phyloP scores from a whole-genome alignment of 331 rosid species.

The Phaseolus coccineus region DNA sequence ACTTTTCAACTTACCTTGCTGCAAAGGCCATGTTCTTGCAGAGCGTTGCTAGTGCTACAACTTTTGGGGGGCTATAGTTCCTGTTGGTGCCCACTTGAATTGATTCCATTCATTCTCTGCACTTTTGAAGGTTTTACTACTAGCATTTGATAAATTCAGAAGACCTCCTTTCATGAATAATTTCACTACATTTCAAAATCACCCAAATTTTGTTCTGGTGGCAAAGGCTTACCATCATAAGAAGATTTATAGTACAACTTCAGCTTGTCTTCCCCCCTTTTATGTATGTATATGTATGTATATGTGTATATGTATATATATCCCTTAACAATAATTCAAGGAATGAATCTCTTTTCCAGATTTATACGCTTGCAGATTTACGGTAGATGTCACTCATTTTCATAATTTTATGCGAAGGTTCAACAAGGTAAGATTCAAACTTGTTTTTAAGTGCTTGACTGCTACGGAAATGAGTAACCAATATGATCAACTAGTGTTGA shows the following conservation, averaged over 20 bases:
- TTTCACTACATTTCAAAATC: slow-evolving; percentile 11
- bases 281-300: too few species aligned
- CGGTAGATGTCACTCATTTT: neutral
- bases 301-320: too few species aligned
- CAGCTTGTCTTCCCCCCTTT: neutral
- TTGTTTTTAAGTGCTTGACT: slow-evolving; percentile 3
- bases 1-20: slow-evolving; percentile 62
- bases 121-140: slow-evolving; percentile 12
- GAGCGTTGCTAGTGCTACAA: slow-evolving; percentile 58
- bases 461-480: neutral
- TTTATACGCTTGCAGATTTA: neutral
- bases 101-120: slow-evolving; percentile 11
- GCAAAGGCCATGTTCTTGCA: slow-evolving; percentile 72
- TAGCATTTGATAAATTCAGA: slow-evolving; percentile 13
- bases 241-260: neutral
- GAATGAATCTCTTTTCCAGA: slow-evolving; percentile 21
- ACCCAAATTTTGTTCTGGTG: slow-evolving; percentile 33
- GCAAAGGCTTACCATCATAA: neutral
- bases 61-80: slow-evolving; percentile 42
- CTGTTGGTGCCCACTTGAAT: slow-evolving; percentile 27
- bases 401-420: slow-evolving; percentile 31
- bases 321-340: slow-evolving; percentile 4
- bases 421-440: slow-evolving; percentile 1
- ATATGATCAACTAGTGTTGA: neutral
- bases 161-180: slow-evolving; percentile 17